Evolutionary conservation across 2,329 filamentous ascomycete genomes (phyloP).

Genomic region (Berkeleyomyces basicola): DNA sequence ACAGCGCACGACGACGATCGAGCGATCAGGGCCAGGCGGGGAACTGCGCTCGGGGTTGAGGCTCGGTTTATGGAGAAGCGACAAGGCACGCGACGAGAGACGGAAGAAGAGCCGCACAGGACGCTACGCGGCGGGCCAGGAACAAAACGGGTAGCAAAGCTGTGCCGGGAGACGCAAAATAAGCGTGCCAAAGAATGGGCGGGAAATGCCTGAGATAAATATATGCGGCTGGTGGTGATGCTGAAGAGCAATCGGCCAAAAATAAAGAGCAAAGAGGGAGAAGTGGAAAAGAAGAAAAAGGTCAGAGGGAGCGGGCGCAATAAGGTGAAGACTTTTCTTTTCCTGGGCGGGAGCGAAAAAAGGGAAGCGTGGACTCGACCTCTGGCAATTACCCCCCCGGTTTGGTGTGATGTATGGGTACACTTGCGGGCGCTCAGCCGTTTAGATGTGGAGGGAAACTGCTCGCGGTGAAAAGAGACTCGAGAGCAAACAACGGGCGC

Average conservation of each 20-base stretch:
- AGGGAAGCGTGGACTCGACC: background rate
- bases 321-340: background rate
- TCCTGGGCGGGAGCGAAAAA: background rate
- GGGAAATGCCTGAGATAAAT: background rate
- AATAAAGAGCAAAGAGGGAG: background rate
- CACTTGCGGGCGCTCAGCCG: background rate
- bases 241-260: background rate
- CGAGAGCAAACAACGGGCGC: background rate
- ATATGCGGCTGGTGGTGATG: background rate
- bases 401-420: background rate
- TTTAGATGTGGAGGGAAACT: too few species aligned
- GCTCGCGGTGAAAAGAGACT: background rate
- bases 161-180: constrained; percentile 1
- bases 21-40: background rate
- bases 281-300: background rate
- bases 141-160: background rate
- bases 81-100: background rate
- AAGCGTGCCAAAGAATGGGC: background rate
- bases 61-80: background rate
- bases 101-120: background rate
- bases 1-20: background rate
- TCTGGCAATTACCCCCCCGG: background rate
- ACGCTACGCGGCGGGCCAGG: background rate
- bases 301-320: background rate
- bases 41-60: background rate